Base-by-base conservation (phyloP, 148 eudicot species). In the Suaeda aralocaspica region DNA sequence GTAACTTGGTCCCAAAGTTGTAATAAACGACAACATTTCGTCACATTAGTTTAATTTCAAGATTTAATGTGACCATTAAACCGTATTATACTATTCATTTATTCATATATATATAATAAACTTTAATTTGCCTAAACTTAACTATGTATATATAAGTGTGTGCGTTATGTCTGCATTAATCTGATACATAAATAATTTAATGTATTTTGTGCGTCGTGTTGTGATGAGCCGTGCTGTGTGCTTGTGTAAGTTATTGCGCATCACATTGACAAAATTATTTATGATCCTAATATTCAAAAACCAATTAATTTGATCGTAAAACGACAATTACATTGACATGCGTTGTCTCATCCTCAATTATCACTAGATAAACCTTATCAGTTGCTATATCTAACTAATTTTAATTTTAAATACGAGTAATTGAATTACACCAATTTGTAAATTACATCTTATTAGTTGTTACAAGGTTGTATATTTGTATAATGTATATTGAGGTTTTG, bases 311-410 rank as follows among this genome's bases (percentile, higher is more conserved):
- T 76, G 74, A 52, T 78, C 75, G 59, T 72, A 64, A 77, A 74
- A 82, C 29, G 83, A 82, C 86, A 79, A 72, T 66, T 0, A 16
- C 76, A 80, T 78, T 56, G 83, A 75, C 73, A 84, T 78, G 69
- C 74, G 73, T 58, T 76, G 70, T 14, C 64, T 66, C 24, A 29
- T 16, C 36, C 22, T 48, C 16, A 6, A 29, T 21, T 48, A 70
- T 16, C 56, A 30, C 28, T 9, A 56, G 39, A 45, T 66, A 41
- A 42, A 69, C 70, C 42, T 19, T 10, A 11, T 0, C 50, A n/a
- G n/a, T n/a, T n/a, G n/a, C 9, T 42, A 42, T 39, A 39, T 39
- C n/a, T n/a, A n/a, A n/a, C n/a, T n/a, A n/a, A n/a, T n/a, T n/a
- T n/a, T n/a, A n/a, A n/a, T n/a, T n/a, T n/a, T n/a, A n/a, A n/a